Evolutionary conservation across 441 rosid genomes (phyloP), one percentile per base, ranked within the genome.

Genomic region (Euphorbia corollata): DNA sequence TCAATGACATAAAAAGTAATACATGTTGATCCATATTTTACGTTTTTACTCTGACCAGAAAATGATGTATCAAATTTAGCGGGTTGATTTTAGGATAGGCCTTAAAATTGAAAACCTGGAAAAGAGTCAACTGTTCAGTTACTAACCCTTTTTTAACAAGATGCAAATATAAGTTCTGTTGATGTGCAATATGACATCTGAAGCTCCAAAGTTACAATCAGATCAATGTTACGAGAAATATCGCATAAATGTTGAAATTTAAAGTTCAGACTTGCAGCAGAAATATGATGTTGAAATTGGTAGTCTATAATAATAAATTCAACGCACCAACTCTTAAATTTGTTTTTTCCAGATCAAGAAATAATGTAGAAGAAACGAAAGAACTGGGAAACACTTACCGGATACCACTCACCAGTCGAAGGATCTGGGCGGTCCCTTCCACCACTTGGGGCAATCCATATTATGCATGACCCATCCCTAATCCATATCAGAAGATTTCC

Each of bases 401-500:
- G 97, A 80, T 66, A 69, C 94, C 96, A 91, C 75, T 91, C 94
- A 74, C 78, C 85, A 30, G 97, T 85, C 30, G 61, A 68, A 67
- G 90, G 84, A 87, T 94, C 83, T 16, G 97, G 99, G 13, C 97
- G 97, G 77, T 94, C 99, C 71, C 97, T 88, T 63, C 99, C 99
- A 71, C 99, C 99, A 68, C 97, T 94, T 64, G 99, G 97, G 50
- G 99, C 91, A 75, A 94, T 91, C 99, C 97, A 94, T 64, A 94
- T 78, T 58, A 91, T 63, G 65, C 81, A 85, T 45, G 96, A 86
- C 24, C 97, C 99, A 70, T 84, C 83, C 89, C 97, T 93, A 77
- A 57, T 30, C 73, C 61, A 27, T 22, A n/a, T 73, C 22, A 73
- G 55, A 58, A 53, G 62, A 45, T 38, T 39, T 61, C 53, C 18